These are phyloP conservation scores for Hirsutella rhossiliensis DNA, from an alignment of 2,329 filamentous ascomycete species.

Conservation along the genomic window DNA sequence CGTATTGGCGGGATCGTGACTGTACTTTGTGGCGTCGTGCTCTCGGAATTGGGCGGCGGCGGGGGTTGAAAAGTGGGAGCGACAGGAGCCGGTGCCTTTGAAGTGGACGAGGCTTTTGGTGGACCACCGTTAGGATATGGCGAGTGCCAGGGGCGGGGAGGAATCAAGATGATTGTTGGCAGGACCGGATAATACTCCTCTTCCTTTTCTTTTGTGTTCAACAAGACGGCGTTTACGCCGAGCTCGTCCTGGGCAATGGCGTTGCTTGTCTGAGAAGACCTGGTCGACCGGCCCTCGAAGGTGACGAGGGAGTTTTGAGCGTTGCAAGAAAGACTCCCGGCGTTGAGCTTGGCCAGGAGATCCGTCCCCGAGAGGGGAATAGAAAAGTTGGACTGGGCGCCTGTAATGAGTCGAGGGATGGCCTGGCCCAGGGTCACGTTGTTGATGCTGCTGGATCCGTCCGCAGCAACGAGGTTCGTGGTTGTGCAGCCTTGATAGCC, in stretches of 20 bases:
- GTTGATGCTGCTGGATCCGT: slow-evolving; percentile 24
- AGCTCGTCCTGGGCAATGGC: no score
- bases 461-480: slow-evolving; percentile 29
- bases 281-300: slow-evolving; percentile 50
- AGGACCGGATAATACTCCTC: slow-evolving; percentile 2
- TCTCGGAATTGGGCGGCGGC: background rate
- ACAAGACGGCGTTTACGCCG: background rate
- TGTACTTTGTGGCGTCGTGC: no score
- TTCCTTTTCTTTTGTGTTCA: background rate
- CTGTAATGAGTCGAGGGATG: slow-evolving; percentile 61
- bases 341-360: slow-evolving; percentile 66
- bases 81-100: background rate
- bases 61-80: background rate
- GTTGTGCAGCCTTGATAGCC: slow-evolving; percentile 41
- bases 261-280: slow-evolving; percentile 10
- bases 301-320: slow-evolving; percentile 81
- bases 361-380: slow-evolving; percentile 59
- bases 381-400: slow-evolving; percentile 56
- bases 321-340: slow-evolving; percentile 64
- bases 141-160: background rate
- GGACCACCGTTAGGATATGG: no score
- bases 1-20: no score
- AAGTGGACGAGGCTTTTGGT: background rate
- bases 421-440: slow-evolving; percentile 75
- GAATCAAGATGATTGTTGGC: slow-evolving; percentile 4